These are phyloP conservation scores for Colletotrichum kahawae DNA, from an alignment of 2,329 filamentous ascomycete species.

Conservation along the genomic window DNA sequence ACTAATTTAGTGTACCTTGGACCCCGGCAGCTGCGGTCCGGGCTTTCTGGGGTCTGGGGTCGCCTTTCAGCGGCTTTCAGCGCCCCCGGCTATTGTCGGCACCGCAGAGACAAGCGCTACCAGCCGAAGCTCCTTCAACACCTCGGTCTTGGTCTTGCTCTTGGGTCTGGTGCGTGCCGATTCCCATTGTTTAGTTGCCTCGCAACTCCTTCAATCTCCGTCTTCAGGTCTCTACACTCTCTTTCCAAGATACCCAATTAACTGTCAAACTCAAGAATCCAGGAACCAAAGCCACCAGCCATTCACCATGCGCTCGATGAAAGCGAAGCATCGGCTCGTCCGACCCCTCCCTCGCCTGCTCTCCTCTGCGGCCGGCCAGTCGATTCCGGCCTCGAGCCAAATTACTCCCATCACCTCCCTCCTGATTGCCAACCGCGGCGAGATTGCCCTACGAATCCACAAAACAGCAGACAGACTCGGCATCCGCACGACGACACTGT, in stretches of 20 bases:
- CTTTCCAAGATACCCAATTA: neutral
- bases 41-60: neutral
- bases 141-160: neutral
- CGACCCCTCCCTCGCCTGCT: slow-evolving; percentile 46
- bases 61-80: slow-evolving; percentile 16
- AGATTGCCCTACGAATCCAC: slow-evolving; percentile 94
- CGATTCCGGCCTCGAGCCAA: slow-evolving; percentile 23
- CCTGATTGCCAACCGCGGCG: slow-evolving; percentile 94
- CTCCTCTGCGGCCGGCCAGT: slow-evolving; percentile 26
- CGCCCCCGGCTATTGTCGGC: slow-evolving; percentile 20
- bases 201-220: neutral
- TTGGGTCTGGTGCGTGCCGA: neutral
- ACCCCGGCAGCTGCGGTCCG: neutral
- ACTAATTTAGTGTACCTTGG: neutral
- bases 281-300: neutral
- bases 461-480: slow-evolving; percentile 87
- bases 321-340: slow-evolving; percentile 53
- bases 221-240: neutral
- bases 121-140: slow-evolving; percentile 14
- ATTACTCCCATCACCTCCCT: slow-evolving; percentile 73
- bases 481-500: slow-evolving; percentile 91
- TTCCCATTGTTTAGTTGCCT: neutral
- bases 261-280: neutral
- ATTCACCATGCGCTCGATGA: slow-evolving; percentile 59
- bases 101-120: neutral